These are phyloP conservation scores for Suillus weaverae DNA, from an alignment of 768 basidiomycete species.

Conservation along the genomic window DNA sequence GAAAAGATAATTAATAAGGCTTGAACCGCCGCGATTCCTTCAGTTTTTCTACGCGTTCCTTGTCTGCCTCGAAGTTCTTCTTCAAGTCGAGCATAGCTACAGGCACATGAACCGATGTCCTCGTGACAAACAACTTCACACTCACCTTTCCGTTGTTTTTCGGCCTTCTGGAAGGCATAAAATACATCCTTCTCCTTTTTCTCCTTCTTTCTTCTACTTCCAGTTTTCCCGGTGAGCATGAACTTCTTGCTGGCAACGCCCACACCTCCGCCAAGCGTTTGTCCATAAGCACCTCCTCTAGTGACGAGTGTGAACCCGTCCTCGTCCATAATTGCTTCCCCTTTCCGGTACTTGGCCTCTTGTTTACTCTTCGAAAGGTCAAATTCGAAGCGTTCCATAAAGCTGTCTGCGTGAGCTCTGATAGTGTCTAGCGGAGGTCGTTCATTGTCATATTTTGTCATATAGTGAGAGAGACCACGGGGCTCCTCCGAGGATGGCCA, in stretches of 20 bases:
- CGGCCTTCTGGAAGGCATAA: conserved; percentile 89
- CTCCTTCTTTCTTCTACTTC: conserved; percentile 51
- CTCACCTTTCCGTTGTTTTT: conserved; percentile 83
- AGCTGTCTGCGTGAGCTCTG: conserved; percentile 77
- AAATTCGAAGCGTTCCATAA: conserved; percentile 76
- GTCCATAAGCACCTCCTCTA: conserved; percentile 87
- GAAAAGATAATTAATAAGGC: conserved; percentile 62
- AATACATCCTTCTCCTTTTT: conserved; percentile 69
- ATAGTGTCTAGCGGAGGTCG: conserved; percentile 76
- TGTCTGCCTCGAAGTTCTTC: conserved; percentile 85
- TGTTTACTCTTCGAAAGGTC: conserved; percentile 52
- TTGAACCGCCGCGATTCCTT: conserved; percentile 82
- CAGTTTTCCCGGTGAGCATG: conserved; percentile 35
- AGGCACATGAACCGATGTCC: conserved; percentile 9
- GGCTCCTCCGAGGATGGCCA: conserved; percentile 70
- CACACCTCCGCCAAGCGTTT: conserved; percentile 82
- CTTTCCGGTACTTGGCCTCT: conserved; percentile 70
- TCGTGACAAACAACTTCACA: not conserved
- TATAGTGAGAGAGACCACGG: conserved; percentile 73
- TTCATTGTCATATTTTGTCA: conserved; percentile 57
- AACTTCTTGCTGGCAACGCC: conserved; percentile 63
- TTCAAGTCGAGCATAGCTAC: conserved; percentile 62
- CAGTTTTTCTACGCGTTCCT: conserved; percentile 45
- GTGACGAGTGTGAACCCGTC: conserved; percentile 95
- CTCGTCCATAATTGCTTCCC: conserved; percentile 88